Percentiles rank a stretch among this genome's conserved stretches.
Evolutionary conservation across 768 basidiomycete species (phyloP).

Genomic region (Trametes coccinea): DNA sequence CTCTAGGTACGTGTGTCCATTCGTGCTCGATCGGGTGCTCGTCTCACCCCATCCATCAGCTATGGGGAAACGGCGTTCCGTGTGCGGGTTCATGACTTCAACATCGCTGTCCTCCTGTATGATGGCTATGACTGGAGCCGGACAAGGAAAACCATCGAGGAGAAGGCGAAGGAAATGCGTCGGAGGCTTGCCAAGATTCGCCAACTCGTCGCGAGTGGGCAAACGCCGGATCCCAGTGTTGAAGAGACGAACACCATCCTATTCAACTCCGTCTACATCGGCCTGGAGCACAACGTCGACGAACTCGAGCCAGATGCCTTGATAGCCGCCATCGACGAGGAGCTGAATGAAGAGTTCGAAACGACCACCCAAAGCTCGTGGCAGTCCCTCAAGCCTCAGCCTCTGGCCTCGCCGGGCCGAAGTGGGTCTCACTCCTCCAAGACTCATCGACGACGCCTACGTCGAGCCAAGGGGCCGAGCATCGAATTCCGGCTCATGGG

Average conservation of each 20-base stretch:
- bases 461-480: slow-evolving; percentile 72
- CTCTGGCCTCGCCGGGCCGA: slow-evolving; percentile 38
- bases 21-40: slow-evolving; percentile 10
- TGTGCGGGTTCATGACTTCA: slow-evolving; percentile 58
- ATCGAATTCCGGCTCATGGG: slow-evolving; percentile 82
- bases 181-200: slow-evolving; percentile 84
- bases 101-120: slow-evolving; percentile 73
- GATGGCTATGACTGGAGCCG: slow-evolving; percentile 93
- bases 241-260: slow-evolving; percentile 74
- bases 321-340: slow-evolving; percentile 90
- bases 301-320: slow-evolving; percentile 73
- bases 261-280: slow-evolving; percentile 94
- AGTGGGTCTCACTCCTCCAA: slow-evolving; percentile 20
- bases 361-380: slow-evolving; percentile 83
- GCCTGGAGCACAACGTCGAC: slow-evolving; percentile 76
- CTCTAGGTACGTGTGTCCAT: slow-evolving; percentile 45
- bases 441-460: slow-evolving; percentile 46
- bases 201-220: slow-evolving; percentile 89
- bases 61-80: slow-evolving; percentile 50
- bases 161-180: slow-evolving; percentile 86
- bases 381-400: slow-evolving; percentile 72
- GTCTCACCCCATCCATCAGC: slow-evolving; percentile 27
- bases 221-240: slow-evolving; percentile 73
- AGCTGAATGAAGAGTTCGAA: slow-evolving; percentile 76
- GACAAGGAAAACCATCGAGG: slow-evolving; percentile 85